Percentiles rank a stretch among this genome's conserved stretches.
These are phyloP conservation scores for Magnolia sinica DNA, from an alignment of 164 flowering plant species.

Conservation along the genomic window DNA sequence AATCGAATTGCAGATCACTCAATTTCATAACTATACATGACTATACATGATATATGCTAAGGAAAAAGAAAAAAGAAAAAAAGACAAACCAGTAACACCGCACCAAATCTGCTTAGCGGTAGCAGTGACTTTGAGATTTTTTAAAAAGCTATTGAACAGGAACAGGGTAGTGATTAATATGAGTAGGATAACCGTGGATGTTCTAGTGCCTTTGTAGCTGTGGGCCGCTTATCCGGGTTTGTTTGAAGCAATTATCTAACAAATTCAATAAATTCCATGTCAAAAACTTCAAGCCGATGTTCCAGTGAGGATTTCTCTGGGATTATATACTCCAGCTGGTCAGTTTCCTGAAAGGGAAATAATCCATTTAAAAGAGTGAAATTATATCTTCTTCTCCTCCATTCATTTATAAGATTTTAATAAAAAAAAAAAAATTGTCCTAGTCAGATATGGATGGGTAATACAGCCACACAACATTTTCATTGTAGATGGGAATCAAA, in stretches of 20 bases:
- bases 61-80: not conserved
- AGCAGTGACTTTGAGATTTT: not conserved
- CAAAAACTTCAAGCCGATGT: constrained; percentile 49
- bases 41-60: not conserved
- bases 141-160: not conserved
- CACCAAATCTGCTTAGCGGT: not conserved
- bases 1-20: too few relatives aligned
- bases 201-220: constrained; percentile 71
- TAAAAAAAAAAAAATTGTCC: not conserved
- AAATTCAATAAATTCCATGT: constrained; percentile 53
- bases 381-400: not conserved
- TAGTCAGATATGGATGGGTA: not conserved
- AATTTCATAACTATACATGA: not conserved
- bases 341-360: constrained; percentile 50
- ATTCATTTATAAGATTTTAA: not conserved
- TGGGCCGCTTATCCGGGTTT: constrained; percentile 68
- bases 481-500: not conserved
- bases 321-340: constrained; percentile 62
- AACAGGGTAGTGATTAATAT: constrained; percentile 23
- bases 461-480: not conserved
- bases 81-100: not conserved
- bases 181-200: constrained; percentile 80
- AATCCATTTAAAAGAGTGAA: not conserved
- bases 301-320: constrained; percentile 68
- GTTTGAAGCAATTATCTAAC: constrained; percentile 56